Percentiles rank a stretch among this genome's conserved stretches.
phyloP scores from a whole-genome alignment of 2,329 filamentous ascomycete genomes.

The Claviceps monticola region DNA sequence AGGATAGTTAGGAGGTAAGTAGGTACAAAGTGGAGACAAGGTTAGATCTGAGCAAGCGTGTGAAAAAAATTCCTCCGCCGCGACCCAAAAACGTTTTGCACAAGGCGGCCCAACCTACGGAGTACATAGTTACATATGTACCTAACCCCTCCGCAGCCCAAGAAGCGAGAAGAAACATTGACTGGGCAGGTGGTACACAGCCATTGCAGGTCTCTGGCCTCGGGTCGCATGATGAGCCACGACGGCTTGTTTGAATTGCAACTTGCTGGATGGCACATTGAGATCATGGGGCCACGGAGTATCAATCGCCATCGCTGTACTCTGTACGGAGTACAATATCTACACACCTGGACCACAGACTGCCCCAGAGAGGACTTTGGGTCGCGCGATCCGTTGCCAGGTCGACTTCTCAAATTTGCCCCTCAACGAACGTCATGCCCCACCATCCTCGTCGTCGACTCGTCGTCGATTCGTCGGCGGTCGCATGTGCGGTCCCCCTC shows the following conservation, averaged over 20 bases:
- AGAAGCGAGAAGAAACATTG: slow-evolving; percentile 1
- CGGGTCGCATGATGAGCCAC: too few species aligned
- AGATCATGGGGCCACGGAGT: too few species aligned
- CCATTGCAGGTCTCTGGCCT: too few species aligned
- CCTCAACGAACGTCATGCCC: slow-evolving; percentile 18
- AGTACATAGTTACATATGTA: too few species aligned
- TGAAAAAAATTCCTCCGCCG: slow-evolving; percentile 12
- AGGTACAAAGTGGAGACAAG: slow-evolving; percentile 9
- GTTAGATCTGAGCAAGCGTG: not conserved
- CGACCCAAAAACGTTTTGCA: slow-evolving; percentile 7
- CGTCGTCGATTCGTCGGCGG: not conserved
- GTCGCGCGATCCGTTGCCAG: too few species aligned
- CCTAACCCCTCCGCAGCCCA: slow-evolving; percentile 17
- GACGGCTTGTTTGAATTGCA: too few species aligned
- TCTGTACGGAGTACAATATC: too few species aligned
- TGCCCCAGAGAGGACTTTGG: not conserved
- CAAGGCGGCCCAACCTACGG: slow-evolving; percentile 4
- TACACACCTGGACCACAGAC: too few species aligned
- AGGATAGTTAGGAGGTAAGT: slow-evolving; percentile 8
- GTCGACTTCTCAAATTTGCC: not conserved
- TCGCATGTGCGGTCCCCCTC: not conserved
- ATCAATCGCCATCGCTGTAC: too few species aligned
- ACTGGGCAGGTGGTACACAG: not conserved
- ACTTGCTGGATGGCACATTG: too few species aligned
- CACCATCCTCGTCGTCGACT: slow-evolving; percentile 10